Conservation (phyloP, 2,329 filamentous ascomycete genomes). For the Colletotrichum brevisporum region DNA sequence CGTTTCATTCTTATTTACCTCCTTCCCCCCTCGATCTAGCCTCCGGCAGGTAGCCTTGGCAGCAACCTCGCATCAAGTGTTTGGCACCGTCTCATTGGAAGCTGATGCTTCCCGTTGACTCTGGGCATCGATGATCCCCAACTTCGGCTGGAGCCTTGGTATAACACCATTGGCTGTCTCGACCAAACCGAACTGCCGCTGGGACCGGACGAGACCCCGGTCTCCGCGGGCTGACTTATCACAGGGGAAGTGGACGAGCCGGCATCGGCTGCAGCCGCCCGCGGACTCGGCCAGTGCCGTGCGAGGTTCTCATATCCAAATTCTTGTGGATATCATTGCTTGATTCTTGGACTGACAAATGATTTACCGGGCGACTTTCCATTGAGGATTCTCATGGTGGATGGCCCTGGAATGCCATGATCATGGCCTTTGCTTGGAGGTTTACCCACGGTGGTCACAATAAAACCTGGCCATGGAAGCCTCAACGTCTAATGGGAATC, state of each 20-base stretch:
- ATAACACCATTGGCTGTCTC: not conserved
- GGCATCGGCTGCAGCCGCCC: not conserved
- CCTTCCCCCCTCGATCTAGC: slow-evolving; percentile 37
- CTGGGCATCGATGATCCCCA: slow-evolving; percentile 8
- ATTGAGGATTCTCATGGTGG: not conserved
- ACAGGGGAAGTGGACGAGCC: not conserved
- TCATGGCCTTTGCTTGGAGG: too few relatives aligned
- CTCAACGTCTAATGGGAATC: too few relatives aligned
- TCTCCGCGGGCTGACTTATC: not conserved
- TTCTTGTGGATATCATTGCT: not conserved
- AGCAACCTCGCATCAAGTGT: slow-evolving; percentile 1
- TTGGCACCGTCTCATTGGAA: slow-evolving; percentile 21
- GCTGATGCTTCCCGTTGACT: not conserved
- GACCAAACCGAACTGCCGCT: slow-evolving; percentile 6
- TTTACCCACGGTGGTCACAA: too few relatives aligned
- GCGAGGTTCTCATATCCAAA: not conserved
- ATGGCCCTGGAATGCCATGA: not conserved
- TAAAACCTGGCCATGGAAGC: too few relatives aligned
- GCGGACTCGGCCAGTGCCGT: not conserved
- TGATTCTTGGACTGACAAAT: not conserved
- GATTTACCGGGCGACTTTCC: not conserved
- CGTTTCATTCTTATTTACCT: slow-evolving; percentile 30
- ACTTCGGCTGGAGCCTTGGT: not conserved
- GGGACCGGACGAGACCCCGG: not conserved
- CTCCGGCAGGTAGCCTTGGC: slow-evolving; percentile 33